Percentiles rank a stretch among this genome's conserved stretches.
These are phyloP conservation scores for Tolypocladium tropicale DNA, from an alignment of 2,329 filamentous ascomycete species.

Conservation along the genomic window DNA sequence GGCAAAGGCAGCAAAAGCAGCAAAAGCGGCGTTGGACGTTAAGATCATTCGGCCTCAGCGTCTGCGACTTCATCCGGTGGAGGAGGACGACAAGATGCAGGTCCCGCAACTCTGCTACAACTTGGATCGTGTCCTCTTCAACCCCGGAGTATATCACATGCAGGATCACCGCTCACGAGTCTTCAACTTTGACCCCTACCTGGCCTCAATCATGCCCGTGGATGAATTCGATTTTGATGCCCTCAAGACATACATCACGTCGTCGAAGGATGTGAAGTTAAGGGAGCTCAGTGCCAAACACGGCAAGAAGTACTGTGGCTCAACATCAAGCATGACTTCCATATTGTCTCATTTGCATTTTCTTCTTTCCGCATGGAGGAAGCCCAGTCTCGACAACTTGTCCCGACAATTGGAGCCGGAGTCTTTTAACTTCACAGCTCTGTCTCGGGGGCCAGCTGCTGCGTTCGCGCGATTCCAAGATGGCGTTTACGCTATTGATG, in stretches of 20 bases:
- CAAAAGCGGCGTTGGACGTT: conserved; percentile 11
- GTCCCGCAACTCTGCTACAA: conserved; percentile 61
- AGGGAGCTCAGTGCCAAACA: conserved; percentile 56
- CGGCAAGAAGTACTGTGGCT: conserved; percentile 77
- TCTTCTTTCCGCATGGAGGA: conserved; percentile 74
- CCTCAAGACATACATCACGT: conserved; percentile 80
- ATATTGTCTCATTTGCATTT: conserved; percentile 87
- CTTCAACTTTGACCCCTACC: conserved; percentile 94
- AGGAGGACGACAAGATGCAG: conserved; percentile 18
- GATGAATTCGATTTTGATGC: conserved; percentile 86
- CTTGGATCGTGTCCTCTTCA: conserved; percentile 87
- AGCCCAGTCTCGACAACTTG: conserved; percentile 54
- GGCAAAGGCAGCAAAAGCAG: no score
- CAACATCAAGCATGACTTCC: conserved; percentile 92
- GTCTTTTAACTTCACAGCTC: conserved; percentile 56
- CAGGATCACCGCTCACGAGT: conserved; percentile 81
- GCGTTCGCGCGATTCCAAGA: conserved; percentile 76
- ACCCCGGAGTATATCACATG: conserved; percentile 82
- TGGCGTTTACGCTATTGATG: conserved; percentile 87
- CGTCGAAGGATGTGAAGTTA: conserved; percentile 70
- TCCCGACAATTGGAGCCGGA: conserved; percentile 57
- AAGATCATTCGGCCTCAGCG: conserved; percentile 15
- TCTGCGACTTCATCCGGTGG: conserved; percentile 19
- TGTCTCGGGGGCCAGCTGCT: conserved; percentile 64
- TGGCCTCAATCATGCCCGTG: conserved; percentile 87